phyloP scores from a whole-genome alignment of 148 eudicot genomes.

The Mesembryanthemum crystallinum region DNA sequence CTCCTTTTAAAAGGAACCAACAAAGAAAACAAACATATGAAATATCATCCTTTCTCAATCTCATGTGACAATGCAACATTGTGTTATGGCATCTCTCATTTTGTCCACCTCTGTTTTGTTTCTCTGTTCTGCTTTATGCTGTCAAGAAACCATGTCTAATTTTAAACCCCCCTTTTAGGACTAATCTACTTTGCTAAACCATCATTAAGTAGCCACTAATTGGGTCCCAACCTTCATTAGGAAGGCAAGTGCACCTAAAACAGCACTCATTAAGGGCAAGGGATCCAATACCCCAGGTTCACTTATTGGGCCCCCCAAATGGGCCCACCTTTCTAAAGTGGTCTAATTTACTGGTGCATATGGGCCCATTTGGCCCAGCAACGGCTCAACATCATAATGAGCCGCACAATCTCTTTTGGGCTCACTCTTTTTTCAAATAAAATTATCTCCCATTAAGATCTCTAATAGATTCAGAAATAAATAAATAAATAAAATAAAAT shows the following conservation, averaged over 20 bases:
- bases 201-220: conserved; percentile 23
- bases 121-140: conserved; percentile 26
- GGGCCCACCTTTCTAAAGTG: conserved; percentile 23
- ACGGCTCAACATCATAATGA: conserved; percentile 25
- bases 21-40: not conserved
- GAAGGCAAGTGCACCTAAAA: conserved; percentile 29
- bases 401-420: conserved; percentile 18
- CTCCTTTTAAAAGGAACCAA: not conserved
- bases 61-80: not conserved
- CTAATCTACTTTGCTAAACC: conserved; percentile 20
- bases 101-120: conserved; percentile 5
- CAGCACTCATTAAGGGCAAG: conserved; percentile 26
- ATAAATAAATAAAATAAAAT: not conserved
- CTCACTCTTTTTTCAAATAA: not conserved
- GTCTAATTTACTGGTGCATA: conserved; percentile 16
- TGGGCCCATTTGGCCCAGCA: conserved; percentile 22
- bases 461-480: too few relatives aligned
- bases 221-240: conserved; percentile 29
- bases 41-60: not conserved
- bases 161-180: not conserved
- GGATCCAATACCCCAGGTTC: conserved; percentile 5
- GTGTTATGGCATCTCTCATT: conserved; percentile 4
- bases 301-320: not conserved
- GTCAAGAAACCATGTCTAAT: conserved; percentile 1
- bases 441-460: not conserved